Evolutionary conservation across 2,329 filamentous ascomycete genomes (phyloP).

Genomic region (Cordyceps cicadae): DNA sequence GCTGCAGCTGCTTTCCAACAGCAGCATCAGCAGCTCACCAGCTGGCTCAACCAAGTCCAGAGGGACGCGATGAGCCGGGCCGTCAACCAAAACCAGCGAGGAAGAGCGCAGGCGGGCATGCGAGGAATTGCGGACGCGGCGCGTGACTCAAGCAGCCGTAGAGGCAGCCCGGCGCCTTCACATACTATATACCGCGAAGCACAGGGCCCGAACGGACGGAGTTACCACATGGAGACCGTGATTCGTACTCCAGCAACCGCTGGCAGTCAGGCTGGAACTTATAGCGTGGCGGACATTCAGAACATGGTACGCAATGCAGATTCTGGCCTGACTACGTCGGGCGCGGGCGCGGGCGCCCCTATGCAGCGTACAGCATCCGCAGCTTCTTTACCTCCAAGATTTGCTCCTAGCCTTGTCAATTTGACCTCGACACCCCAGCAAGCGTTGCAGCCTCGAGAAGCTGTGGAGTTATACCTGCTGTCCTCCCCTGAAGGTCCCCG

Average conservation of each 20-base stretch:
- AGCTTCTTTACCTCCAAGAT: constrained; percentile 33
- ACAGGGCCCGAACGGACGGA: constrained; percentile 25
- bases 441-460: constrained; percentile 20
- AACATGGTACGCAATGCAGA: constrained; percentile 39
- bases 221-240: constrained; percentile 28
- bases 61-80: constrained; percentile 36
- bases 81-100: constrained; percentile 36
- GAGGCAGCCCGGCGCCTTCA: constrained; percentile 24
- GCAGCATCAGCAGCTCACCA: constrained; percentile 35
- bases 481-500: constrained; percentile 52
- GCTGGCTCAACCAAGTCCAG: constrained; percentile 40
- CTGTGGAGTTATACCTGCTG: constrained; percentile 50
- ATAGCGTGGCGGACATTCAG: constrained; percentile 37
- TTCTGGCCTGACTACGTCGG: constrained; percentile 34
- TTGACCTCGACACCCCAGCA: constrained; percentile 16
- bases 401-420: constrained; percentile 22
- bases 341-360: constrained; percentile 41
- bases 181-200: constrained; percentile 27
- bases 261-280: constrained; percentile 18
- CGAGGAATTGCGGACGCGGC: constrained; percentile 31
- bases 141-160: constrained; percentile 15
- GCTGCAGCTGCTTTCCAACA: constrained; percentile 18
- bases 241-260: constrained; percentile 18
- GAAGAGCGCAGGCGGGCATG: constrained; percentile 31
- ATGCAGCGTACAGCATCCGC: constrained; percentile 45